Conservation (phyloP, 345 rosid species). For the Boechera divaricarpa region DNA sequence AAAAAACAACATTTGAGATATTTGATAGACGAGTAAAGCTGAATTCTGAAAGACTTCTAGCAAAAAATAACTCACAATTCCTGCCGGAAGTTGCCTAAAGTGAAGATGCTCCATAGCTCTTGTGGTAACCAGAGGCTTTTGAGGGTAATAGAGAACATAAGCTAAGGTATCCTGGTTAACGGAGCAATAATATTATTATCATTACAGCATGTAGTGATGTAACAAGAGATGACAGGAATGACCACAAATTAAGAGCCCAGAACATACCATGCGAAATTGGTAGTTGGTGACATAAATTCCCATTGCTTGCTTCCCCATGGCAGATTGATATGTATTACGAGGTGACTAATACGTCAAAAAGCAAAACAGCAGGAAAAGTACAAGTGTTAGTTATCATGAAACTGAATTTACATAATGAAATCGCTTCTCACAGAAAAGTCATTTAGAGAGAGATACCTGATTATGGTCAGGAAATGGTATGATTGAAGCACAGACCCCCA, state of each 20-base stretch:
- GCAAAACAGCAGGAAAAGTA: slow-evolving; percentile 9
- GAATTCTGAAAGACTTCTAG: slow-evolving; percentile 20
- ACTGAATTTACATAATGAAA: neutral
- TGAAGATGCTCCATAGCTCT: slow-evolving; percentile 99
- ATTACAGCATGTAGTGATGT: slow-evolving; percentile 6
- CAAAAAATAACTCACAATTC: slow-evolving; percentile 68
- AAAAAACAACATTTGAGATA: slow-evolving; percentile 1
- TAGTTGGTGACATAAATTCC: slow-evolving; percentile 98
- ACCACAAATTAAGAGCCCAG: slow-evolving; percentile 25
- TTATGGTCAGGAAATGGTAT: slow-evolving; percentile 99
- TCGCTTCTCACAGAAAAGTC: slow-evolving; percentile 8
- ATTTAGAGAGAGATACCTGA: slow-evolving; percentile 61
- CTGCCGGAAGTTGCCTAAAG: slow-evolving; percentile 99
- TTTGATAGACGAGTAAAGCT: neutral
- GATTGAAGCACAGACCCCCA: slow-evolving; percentile 98
- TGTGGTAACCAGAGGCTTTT: slow-evolving; percentile 97
- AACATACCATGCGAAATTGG: slow-evolving; percentile 90
- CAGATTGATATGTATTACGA: slow-evolving; percentile 98
- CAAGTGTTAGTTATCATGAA: slow-evolving; percentile 14
- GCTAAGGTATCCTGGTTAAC: slow-evolving; percentile 84
- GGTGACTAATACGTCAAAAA: slow-evolving; percentile 68
- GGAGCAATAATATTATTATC: slow-evolving; percentile 15
- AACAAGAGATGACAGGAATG: neutral
- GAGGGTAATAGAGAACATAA: slow-evolving; percentile 96
- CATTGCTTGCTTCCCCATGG: slow-evolving; percentile 99